Evolutionary conservation across 179 eudicot species (phyloP).

Genomic region (Camellia oleifera): DNA sequence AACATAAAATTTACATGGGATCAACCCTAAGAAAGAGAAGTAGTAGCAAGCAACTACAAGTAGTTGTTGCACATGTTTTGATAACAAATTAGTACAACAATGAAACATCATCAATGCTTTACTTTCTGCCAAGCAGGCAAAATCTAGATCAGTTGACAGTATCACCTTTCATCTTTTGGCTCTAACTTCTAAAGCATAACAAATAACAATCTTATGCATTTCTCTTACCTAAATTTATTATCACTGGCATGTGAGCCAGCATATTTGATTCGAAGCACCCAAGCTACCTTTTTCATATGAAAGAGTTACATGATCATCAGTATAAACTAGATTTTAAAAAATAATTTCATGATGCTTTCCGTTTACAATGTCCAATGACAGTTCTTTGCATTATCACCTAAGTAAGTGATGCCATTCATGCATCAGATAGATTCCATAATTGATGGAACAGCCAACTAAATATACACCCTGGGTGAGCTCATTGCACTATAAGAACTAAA

Average conservation of each 20-base stretch:
- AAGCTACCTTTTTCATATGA: too few species aligned
- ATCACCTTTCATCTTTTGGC: neutral
- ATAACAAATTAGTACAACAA: neutral
- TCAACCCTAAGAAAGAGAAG: neutral
- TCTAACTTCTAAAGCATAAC: neutral
- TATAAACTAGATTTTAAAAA: too few species aligned
- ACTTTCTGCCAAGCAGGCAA: neutral
- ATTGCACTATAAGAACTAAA: neutral
- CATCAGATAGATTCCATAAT: too few species aligned
- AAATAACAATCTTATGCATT: neutral
- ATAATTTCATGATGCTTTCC: too few species aligned
- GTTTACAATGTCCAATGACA: too few species aligned
- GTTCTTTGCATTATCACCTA: too few species aligned
- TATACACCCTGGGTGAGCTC: neutral
- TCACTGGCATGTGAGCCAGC: too few species aligned
- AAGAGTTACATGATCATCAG: too few species aligned
- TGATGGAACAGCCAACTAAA: neutral
- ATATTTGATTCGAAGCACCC: too few species aligned
- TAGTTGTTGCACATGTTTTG: too few species aligned
- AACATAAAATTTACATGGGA: too few species aligned
- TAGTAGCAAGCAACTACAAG: neutral
- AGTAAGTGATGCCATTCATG: too few species aligned
- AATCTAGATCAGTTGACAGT: neutral
- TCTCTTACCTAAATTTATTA: neutral
- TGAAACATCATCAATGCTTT: neutral